phyloP scores from a whole-genome alignment of 2,329 filamentous ascomycete genomes.

The Beauveria sp. region DNA sequence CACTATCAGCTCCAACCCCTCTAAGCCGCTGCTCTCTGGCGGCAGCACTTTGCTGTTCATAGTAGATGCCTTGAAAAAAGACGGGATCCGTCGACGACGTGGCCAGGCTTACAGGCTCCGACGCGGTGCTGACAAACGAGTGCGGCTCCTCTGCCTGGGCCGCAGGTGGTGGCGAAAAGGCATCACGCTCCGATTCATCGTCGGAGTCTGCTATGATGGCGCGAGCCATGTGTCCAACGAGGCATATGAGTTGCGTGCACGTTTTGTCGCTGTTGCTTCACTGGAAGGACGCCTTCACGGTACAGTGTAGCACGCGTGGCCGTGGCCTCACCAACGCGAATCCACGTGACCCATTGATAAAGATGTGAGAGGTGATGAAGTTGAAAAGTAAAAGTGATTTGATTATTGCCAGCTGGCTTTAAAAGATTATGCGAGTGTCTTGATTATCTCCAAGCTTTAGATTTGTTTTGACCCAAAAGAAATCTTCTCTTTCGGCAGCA shows the following conservation, averaged over 20 bases:
- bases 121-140: constrained; percentile 2
- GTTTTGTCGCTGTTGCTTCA: background rate
- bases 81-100: constrained; percentile 39
- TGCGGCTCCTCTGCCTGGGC: background rate
- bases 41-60: constrained; percentile 38
- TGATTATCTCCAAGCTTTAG: no score
- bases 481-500: no score
- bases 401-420: no score
- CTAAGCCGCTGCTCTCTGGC: constrained; percentile 6
- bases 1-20: background rate
- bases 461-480: no score
- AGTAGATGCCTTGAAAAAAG: constrained; percentile 42
- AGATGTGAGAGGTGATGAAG: background rate
- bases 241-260: background rate
- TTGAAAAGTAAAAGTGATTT: no score
- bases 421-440: no score
- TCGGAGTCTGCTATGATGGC: constrained; percentile 32
- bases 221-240: constrained; percentile 15
- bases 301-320: background rate
- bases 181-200: constrained; percentile 24
- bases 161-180: constrained; percentile 15
- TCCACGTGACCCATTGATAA: background rate
- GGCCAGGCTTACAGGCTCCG: constrained; percentile 15
- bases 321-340: background rate
- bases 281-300: background rate